A percentile compares a stretch with the other conserved stretches of the same genome.
Conservation (phyloP, 495 filamentous ascomycete genomes). For the Aspergillus incahuasiensis region DNA sequence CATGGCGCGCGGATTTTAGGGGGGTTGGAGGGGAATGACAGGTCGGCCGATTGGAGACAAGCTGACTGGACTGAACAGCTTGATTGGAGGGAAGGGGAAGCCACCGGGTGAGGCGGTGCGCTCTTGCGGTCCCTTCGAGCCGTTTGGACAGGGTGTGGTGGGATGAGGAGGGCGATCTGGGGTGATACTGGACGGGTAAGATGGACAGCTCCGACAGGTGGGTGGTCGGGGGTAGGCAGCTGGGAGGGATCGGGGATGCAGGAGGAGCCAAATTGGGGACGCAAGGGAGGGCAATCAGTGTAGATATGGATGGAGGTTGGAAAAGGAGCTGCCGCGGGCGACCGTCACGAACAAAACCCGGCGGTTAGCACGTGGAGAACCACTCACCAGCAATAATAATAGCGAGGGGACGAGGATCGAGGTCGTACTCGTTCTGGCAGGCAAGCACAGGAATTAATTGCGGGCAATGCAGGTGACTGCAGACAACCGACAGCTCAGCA, state of each 20-base stretch:
- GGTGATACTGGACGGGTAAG: slow-evolving; percentile 23
- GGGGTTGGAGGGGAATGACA: slow-evolving; percentile 13
- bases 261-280: slow-evolving; percentile 21
- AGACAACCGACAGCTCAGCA: slow-evolving; percentile 25
- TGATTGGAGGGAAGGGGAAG: slow-evolving; percentile 26
- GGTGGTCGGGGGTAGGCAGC: slow-evolving; percentile 8
- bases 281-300: slow-evolving; percentile 17
- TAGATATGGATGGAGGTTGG: not conserved
- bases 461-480: slow-evolving; percentile 16
- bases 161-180: slow-evolving; percentile 2
- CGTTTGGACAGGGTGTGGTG: slow-evolving; percentile 9
- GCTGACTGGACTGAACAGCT: slow-evolving; percentile 11
- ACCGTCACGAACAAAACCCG: slow-evolving; percentile 15
- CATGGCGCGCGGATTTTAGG: slow-evolving; percentile 34
- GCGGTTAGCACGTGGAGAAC: slow-evolving; percentile 27
- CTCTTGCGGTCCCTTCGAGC: slow-evolving; percentile 21
- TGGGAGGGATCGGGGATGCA: slow-evolving; percentile 19
- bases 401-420: not conserved
- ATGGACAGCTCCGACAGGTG: slow-evolving; percentile 15
- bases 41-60: slow-evolving; percentile 17
- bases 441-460: slow-evolving; percentile 6
- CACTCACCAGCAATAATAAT: slow-evolving; percentile 8
- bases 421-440: not conserved
- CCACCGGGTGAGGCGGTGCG: slow-evolving; percentile 28
- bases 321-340: slow-evolving; percentile 20